Evolutionary conservation across 1,284 basidiomycete species (phyloP).

Genomic region (Rhodotorula sp.): DNA sequence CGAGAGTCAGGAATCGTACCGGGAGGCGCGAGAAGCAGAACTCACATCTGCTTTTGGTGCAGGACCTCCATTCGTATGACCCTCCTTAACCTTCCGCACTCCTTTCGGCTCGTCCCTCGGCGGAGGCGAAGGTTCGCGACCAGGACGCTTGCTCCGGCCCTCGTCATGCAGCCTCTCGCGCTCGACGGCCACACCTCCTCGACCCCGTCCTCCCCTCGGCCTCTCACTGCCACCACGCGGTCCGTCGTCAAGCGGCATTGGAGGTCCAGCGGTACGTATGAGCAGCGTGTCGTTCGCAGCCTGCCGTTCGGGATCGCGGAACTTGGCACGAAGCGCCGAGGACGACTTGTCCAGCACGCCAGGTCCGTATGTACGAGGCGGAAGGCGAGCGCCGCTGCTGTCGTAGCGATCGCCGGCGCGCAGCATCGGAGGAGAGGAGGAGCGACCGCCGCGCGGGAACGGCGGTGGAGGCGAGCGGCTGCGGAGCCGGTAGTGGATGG

Average conservation of each 20-base stretch:
- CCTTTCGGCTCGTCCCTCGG: too few species aligned
- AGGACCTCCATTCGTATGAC: background rate
- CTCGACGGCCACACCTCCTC: background rate
- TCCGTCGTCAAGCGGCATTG: background rate
- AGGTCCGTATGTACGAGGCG: background rate
- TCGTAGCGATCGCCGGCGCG: background rate
- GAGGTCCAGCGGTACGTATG: constrained; percentile 7
- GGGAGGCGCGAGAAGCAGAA: background rate
- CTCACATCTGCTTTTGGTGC: background rate
- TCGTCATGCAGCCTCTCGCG: background rate
- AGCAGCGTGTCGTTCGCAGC: background rate
- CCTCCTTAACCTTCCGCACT: background rate
- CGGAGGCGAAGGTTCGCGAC: background rate
- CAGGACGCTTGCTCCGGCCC: background rate
- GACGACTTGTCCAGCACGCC: constrained; percentile 10
- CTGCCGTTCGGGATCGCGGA: constrained; percentile 3
- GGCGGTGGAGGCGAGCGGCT: constrained; percentile 5
- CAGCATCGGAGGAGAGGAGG: background rate
- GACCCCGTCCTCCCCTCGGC: background rate
- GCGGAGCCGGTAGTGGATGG: background rate
- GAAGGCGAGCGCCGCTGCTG: background rate
- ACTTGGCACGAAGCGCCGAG: background rate
- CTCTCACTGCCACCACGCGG: background rate
- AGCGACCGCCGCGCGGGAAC: background rate
- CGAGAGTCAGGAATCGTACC: background rate